Conservation (phyloP, 2,329 filamentous ascomycete species). For the Cladosporium phlei region DNA sequence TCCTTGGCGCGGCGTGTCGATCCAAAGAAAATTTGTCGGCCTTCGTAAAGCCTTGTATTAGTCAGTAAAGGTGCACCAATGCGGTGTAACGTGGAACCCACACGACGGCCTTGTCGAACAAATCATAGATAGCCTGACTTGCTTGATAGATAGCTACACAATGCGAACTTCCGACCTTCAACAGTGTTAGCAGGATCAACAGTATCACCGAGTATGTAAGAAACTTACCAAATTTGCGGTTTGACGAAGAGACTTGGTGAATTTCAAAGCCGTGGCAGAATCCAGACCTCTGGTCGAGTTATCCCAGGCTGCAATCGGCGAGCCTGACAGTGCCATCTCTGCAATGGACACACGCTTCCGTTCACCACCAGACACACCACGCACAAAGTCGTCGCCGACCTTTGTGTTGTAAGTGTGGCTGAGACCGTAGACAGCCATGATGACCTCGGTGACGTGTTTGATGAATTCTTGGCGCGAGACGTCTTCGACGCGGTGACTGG, state of each 20-base stretch:
- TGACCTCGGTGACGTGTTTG: constrained; percentile 45
- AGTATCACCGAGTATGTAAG: too few relatives aligned
- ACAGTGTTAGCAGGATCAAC: too few relatives aligned
- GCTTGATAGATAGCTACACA: constrained; percentile 57
- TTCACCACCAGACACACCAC: constrained; percentile 53
- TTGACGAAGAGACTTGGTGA: constrained; percentile 50
- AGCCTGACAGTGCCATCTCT: constrained; percentile 43
- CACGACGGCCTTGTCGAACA: constrained; percentile 71
- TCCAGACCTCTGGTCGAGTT: constrained; percentile 50
- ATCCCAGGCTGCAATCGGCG: constrained; percentile 42
- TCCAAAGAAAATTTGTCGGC: constrained; percentile 72
- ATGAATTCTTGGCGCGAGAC: constrained; percentile 41
- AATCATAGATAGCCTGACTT: constrained; percentile 50
- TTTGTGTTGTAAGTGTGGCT: constrained; percentile 53
- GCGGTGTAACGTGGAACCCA: too few relatives aligned
- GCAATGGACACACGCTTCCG: constrained; percentile 57
- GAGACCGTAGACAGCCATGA: constrained; percentile 52
- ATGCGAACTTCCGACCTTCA: constrained; percentile 45
- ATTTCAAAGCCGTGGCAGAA: constrained; percentile 55
- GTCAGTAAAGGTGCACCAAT: too few relatives aligned
- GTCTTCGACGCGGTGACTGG: constrained; percentile 36
- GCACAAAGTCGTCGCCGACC: constrained; percentile 55
- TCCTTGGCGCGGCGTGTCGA: constrained; percentile 53
- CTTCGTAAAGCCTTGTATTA: constrained; percentile 76
- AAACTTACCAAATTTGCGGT: constrained; percentile 48